Percentiles rank a stretch among this genome's conserved stretches.
These are phyloP conservation scores for Fusarium zealandicum DNA, from an alignment of 2,329 filamentous ascomycete genomes.

Conservation along the genomic window DNA sequence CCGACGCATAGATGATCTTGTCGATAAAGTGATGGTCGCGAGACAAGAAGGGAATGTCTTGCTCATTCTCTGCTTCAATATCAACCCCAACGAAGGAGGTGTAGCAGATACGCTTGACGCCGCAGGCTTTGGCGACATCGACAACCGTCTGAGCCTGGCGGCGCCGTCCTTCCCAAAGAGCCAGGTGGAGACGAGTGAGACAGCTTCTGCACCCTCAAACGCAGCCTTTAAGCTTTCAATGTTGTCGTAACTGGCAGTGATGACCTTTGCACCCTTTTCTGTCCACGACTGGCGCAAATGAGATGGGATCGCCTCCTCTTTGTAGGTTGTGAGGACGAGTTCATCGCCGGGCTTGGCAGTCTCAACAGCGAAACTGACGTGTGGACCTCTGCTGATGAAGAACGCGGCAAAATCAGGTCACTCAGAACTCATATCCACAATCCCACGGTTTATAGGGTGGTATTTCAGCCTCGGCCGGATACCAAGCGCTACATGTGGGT, in stretches of 20 bases:
- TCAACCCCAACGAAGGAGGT: conserved; percentile 37
- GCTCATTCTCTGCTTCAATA: conserved; percentile 35
- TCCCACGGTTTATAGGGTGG: too few relatives aligned
- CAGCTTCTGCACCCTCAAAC: conserved; percentile 37
- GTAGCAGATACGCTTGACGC: conserved; percentile 36
- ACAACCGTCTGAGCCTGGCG: conserved; percentile 32
- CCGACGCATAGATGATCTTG: conserved; percentile 33
- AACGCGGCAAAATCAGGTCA: too few relatives aligned
- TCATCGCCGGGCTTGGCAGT: conserved; percentile 35
- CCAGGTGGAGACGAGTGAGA: conserved; percentile 38
- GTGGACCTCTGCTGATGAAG: too few relatives aligned
- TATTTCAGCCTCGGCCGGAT: too few relatives aligned
- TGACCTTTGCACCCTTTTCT: conserved; percentile 32
- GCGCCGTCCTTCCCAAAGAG: conserved; percentile 35
- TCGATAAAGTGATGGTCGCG: conserved; percentile 38
- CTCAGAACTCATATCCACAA: too few relatives aligned
- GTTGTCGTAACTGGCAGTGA: conserved; percentile 34
- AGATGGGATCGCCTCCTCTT: conserved; percentile 25
- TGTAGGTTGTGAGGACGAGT: conserved; percentile 37
- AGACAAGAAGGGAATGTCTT: conserved; percentile 38
- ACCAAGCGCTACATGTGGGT: too few relatives aligned
- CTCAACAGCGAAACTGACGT: conserved; percentile 21
- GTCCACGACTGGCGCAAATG: conserved; percentile 29
- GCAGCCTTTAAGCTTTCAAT: conserved; percentile 33
- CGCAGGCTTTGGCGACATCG: conserved; percentile 35